Evolutionary conservation across 164 flowering plant species (phyloP).

Genomic region (Macadamia tetraphylla): DNA sequence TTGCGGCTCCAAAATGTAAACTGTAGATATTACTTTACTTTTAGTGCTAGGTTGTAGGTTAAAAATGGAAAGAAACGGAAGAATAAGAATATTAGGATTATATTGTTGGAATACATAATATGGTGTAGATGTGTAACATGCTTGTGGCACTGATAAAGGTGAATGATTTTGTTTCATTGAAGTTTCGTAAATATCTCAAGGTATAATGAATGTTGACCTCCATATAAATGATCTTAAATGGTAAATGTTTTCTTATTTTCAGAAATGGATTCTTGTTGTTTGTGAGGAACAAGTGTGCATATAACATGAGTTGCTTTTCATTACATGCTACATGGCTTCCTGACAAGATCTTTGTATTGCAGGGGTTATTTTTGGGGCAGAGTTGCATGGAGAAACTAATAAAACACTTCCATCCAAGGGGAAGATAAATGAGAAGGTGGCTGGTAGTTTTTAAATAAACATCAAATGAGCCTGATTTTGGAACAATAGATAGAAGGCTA

Average conservation of each 20-base stretch:
- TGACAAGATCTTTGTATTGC: slow-evolving; percentile 16
- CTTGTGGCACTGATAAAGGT: too few relatives aligned
- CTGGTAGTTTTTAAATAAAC: slow-evolving; percentile 42
- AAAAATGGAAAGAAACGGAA: too few relatives aligned
- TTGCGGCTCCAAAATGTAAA: too few relatives aligned
- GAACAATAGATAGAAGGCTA: slow-evolving; percentile 7
- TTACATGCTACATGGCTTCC: background rate
- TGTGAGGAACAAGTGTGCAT: background rate
- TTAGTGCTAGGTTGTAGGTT: too few relatives aligned
- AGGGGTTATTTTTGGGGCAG: slow-evolving; percentile 28
- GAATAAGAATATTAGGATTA: too few relatives aligned
- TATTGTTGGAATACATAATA: too few relatives aligned
- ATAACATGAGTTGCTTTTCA: background rate
- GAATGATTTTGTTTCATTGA: too few relatives aligned
- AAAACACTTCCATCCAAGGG: slow-evolving; percentile 18
- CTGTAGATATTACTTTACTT: too few relatives aligned
- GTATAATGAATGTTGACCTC: too few relatives aligned
- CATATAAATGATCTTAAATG: too few relatives aligned
- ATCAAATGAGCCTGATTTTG: slow-evolving; percentile 19
- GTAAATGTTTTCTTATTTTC: background rate
- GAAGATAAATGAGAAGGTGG: slow-evolving; percentile 59
- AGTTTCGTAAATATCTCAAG: too few relatives aligned
- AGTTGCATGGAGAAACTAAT: slow-evolving; percentile 24
- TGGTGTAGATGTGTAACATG: background rate
- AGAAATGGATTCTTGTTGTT: background rate